Evolutionary conservation across 1,284 basidiomycete species (phyloP).

Genomic region (Malassezia yamatoensis): DNA sequence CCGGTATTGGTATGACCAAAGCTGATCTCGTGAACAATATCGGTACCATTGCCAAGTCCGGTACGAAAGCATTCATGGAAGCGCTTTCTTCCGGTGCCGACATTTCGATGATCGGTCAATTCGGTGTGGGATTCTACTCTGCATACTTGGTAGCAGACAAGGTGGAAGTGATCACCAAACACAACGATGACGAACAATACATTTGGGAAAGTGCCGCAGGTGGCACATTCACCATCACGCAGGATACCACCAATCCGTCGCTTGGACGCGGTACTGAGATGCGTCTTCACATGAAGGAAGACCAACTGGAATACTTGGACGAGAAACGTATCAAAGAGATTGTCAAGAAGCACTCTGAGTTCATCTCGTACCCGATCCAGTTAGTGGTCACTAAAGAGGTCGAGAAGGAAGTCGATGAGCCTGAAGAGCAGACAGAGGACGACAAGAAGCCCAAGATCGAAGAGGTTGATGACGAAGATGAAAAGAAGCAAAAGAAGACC

Average conservation of each 20-base stretch:
- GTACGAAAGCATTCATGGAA: conserved; percentile 81
- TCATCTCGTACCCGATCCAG: conserved; percentile 99
- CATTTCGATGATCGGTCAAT: conserved; percentile 57
- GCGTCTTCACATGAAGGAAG: conserved; percentile 93
- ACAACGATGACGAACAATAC: conserved; percentile 99
- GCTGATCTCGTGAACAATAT: conserved; percentile 76
- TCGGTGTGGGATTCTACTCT: conserved; percentile 99
- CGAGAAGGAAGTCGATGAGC: conserved; percentile 79
- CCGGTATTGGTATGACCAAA: conserved; percentile 72
- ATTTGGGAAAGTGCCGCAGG: conserved; percentile 99
- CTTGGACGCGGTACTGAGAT: conserved; percentile 92
- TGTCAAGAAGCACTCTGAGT: conserved; percentile 99
- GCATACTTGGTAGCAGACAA: conserved; percentile 97
- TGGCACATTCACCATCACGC: conserved; percentile 98
- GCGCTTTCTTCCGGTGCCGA: conserved; percentile 83
- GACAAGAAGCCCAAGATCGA: conserved; percentile 62
- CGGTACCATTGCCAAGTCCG: conserved; percentile 98
- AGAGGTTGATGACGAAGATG: conserved; percentile 69
- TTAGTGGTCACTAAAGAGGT: conserved; percentile 98
- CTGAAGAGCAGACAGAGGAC: conserved; percentile 53
- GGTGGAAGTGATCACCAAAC: conserved; percentile 96
- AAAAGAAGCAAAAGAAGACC: conserved; percentile 71
- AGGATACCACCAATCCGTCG: conserved; percentile 75
- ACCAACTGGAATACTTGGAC: conserved; percentile 96
- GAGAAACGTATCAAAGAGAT: conserved; percentile 99